Evolutionary conservation across 257 asterid species (phyloP), one percentile per base, ranked within the genome.

Genomic region (Verbena officinalis): DNA sequence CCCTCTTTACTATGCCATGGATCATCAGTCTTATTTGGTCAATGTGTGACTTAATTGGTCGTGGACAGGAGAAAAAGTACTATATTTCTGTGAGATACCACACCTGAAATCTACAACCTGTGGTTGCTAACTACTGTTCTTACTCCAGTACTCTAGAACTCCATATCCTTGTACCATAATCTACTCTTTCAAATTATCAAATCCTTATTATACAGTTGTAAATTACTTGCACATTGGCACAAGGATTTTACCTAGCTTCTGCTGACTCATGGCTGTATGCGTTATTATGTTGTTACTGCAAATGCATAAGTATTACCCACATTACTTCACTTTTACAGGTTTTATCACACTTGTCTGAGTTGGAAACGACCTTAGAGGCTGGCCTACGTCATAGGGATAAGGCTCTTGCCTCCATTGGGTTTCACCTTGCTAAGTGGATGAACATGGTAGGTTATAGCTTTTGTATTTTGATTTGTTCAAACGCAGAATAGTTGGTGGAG

Each of bases 281-380:
- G 15, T 13, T 45, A 27, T 39, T 36, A 49, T 64, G 49, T 27
- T 24, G 24, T 38, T 63, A 61, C 57, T 15, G 45, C 40, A 48
- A 55, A 13, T 60, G 54, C 69, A 42, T 63, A 39, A 53, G 21
- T 42, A 23, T 16, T 27, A 33, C 56, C 20, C 13, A 9, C 44
- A 54, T 55, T 39, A 55, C 53, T 76, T 73, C 60, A 61, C 69
- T 34, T 73, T 69, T 69, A 19, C 86, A 94, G 98, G 97, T 94
- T 67, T 68, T 84, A 55, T 86, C 93, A 67, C 96, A 88, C 79
- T 76, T 88, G 50, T 86, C 93, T 78, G 99, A 94, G 76, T 77
- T 94, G 68, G 96, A 85, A 67, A 80, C 91, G 61, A 94, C 99
- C 52, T 80, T 94, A 73, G 96, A 88, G 77, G 98, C 96, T 78